Evolutionary conservation across 495 filamentous ascomycete species (phyloP), one percentile per base, ranked within the genome.

Genomic region (Letharia columbiana): DNA sequence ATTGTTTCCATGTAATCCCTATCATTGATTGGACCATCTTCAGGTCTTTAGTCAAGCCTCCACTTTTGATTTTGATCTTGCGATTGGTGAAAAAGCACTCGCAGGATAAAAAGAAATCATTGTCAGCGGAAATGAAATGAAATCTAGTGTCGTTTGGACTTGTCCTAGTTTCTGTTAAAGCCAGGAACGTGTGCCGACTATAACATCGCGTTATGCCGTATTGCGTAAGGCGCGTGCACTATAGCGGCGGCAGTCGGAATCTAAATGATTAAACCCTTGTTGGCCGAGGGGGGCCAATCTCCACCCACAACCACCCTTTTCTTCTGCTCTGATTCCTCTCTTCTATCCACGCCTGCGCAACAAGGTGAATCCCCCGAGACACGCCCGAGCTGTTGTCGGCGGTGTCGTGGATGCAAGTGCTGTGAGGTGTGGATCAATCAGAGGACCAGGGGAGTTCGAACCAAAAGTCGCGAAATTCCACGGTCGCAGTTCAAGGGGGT

Each of bases 321-420:
- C 28, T 39, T 60, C 60, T 52, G 28, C 40, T 59, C 23, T 28
- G 23, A 28, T 28, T 57, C 54, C 45, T 11, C 64, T 37, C 61
- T 28, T 56, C 57, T 44, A 49, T 35, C 45, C 59, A 62, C 12
- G 44, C 23, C 49, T 56, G 64, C 58, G 64, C 64, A 58, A 66
- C 28, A 61, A n/a, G 18, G 58, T 66, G 45, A 61, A 61, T 52
- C 35, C 18, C 44, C 42, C 47, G 59, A 50, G 66, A 62, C 62
- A 64, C 54, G 62, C 47, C 57, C 54, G 62, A 68, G 54, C 50
- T 65, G 63, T 65, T 20, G 44, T 60, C 66, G 66, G 66, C 66
- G 66, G 52, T 61, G 66, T 64, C 44, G 66, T 50, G 61, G 66
- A 49, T 45, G 45, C 47, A 63, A 64, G 62, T 61, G 62, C 54